Percentiles rank a stretch among this genome's conserved stretches.
Conservation (phyloP, 2,329 filamentous ascomycete genomes). For the Aulographum hederae region DNA sequence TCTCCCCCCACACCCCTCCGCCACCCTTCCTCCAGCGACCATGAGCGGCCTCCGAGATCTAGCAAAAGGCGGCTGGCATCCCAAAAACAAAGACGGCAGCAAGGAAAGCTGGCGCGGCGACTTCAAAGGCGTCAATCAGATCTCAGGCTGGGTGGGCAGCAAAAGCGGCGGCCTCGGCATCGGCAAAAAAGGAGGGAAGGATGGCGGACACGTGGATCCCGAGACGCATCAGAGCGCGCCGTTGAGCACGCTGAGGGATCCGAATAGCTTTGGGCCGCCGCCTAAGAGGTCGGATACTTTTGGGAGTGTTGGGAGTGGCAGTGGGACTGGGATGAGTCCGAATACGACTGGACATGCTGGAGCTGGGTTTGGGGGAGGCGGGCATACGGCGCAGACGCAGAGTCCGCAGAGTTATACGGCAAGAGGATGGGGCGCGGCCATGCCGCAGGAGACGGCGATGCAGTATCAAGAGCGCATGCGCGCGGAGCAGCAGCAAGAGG, state of each 20-base stretch:
- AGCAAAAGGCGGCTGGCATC: constrained; percentile 31
- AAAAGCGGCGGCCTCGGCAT: constrained; percentile 10
- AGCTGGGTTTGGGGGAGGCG: neutral
- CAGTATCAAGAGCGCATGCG: constrained; percentile 12
- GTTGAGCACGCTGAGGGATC: constrained; percentile 55
- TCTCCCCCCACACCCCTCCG: too few relatives aligned
- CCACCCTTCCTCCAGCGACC: too few relatives aligned
- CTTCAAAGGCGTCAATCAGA: constrained; percentile 38
- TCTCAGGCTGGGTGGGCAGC: constrained; percentile 39
- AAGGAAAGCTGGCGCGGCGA: constrained; percentile 20
- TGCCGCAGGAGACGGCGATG: constrained; percentile 18
- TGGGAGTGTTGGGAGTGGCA: neutral
- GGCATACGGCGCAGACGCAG: constrained; percentile 1
- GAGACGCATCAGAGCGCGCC: constrained; percentile 39
- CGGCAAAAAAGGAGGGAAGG: neutral
- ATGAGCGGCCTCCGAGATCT: constrained; percentile 18
- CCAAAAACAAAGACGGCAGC: constrained; percentile 16
- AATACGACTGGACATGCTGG: neutral
- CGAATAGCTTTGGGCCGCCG: constrained; percentile 60
- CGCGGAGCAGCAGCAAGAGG: constrained; percentile 14
- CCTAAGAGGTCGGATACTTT: constrained; percentile 34
- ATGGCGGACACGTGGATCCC: constrained; percentile 18
- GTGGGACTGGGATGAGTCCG: constrained; percentile 1
- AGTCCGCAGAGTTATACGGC: neutral
- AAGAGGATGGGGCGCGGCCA: constrained; percentile 21